Percentiles rank a stretch among this genome's conserved stretches.
Evolutionary conservation across 495 filamentous ascomycete species (phyloP).

Genomic region (Xylaria telfairii): DNA sequence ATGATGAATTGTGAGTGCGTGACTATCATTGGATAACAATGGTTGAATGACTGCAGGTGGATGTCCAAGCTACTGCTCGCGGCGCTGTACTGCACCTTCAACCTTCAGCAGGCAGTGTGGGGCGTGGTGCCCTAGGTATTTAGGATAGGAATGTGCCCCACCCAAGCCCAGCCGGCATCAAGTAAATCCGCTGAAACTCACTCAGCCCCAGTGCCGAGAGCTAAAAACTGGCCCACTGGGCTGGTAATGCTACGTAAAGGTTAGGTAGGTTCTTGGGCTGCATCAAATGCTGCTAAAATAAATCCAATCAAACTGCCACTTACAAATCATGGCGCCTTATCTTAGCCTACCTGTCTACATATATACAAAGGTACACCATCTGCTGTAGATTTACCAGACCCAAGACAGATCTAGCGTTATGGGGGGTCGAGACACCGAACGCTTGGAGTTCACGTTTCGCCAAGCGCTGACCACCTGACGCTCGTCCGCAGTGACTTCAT

Average conservation of each 20-base stretch:
- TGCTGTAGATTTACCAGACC: not conserved
- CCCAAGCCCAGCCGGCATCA: not conserved
- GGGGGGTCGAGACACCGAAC: not conserved
- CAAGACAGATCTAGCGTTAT: conserved; percentile 3
- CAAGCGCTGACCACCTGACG: not conserved
- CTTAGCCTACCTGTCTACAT: too few species aligned
- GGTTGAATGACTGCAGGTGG: not conserved
- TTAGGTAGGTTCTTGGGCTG: not conserved
- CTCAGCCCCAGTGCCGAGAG: not conserved
- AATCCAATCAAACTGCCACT: not conserved
- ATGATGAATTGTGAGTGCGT: not conserved
- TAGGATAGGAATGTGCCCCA: too few species aligned
- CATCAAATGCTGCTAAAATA: conserved; percentile 2
- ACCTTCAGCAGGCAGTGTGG: too few species aligned
- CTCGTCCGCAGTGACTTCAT: not conserved
- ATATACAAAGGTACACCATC: too few species aligned
- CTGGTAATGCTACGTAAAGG: not conserved
- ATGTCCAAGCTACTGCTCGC: not conserved
- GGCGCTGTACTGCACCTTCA: not conserved
- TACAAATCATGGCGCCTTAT: not conserved
- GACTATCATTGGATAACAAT: not conserved
- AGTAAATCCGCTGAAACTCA: conserved; percentile 9
- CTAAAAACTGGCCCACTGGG: too few species aligned
- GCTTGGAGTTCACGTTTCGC: not conserved
- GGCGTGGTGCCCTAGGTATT: too few species aligned